Evolutionary conservation across 345 rosid genomes (phyloP).

Genomic region (Passiflora organensis): DNA sequence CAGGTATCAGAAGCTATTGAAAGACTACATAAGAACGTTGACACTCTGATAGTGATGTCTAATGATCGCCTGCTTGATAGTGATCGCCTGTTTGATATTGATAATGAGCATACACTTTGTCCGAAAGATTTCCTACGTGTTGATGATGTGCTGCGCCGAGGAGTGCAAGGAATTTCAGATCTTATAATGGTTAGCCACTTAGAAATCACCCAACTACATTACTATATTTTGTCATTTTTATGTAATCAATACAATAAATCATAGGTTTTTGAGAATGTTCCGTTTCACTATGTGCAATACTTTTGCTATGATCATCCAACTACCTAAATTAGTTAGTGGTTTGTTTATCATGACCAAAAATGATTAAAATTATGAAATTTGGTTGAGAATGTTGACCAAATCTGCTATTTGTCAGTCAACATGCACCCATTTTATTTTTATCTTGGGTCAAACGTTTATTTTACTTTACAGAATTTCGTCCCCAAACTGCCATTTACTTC

Average conservation of each 20-base stretch:
- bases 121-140: conserved; percentile 99
- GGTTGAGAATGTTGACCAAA: too few species aligned
- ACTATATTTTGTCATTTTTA: too few species aligned
- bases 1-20: conserved; percentile 97
- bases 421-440: background rate
- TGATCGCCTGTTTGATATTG: too few species aligned
- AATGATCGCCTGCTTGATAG: conserved; percentile 94
- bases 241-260: too few species aligned
- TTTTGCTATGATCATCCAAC: too few species aligned
- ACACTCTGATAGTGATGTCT: conserved; percentile 93
- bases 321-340: too few species aligned
- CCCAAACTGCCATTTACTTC: too few species aligned
- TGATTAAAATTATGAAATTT: too few species aligned
- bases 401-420: too few species aligned
- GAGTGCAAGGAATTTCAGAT: conserved; percentile 98
- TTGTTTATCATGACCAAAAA: too few species aligned
- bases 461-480: background rate
- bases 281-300: too few species aligned
- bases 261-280: too few species aligned
- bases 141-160: conserved; percentile 95
- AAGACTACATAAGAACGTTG: conserved; percentile 88
- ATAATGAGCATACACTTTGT: conserved; percentile 93
- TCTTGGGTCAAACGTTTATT: background rate
- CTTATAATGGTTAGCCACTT: conserved; percentile 74
- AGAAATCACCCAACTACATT: background rate